Evolutionary conservation across 2,329 filamentous ascomycete species (phyloP).

Genomic region (Botrytis aclada): DNA sequence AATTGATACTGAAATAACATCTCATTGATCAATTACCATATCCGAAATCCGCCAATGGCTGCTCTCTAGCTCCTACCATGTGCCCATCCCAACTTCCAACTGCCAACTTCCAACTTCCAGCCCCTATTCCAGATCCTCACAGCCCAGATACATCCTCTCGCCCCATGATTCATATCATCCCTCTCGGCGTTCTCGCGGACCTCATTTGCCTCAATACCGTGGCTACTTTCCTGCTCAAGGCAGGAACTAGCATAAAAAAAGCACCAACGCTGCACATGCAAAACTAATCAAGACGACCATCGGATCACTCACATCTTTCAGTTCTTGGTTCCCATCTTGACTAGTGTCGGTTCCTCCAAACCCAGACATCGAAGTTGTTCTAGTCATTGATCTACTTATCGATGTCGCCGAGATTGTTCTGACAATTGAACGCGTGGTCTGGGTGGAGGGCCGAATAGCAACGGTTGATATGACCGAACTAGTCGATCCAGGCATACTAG

Average conservation of each 20-base stretch:
- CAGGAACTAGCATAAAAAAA: constrained; percentile 29
- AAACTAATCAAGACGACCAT: constrained; percentile 22
- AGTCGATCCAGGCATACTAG: neutral
- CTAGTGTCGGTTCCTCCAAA: neutral
- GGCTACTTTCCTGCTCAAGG: constrained; percentile 17
- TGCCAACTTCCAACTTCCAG: neutral
- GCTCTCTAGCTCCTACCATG: neutral
- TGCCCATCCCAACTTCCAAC: too few relatives aligned
- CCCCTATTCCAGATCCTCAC: neutral
- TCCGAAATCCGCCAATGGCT: neutral
- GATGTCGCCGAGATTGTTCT: neutral
- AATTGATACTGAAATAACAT: neutral
- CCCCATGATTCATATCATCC: neutral
- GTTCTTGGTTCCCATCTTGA: neutral
- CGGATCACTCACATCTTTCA: constrained; percentile 11
- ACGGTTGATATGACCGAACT: neutral
- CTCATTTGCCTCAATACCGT: neutral
- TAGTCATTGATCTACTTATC: neutral
- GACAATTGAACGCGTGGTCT: neutral
- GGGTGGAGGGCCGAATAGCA: neutral
- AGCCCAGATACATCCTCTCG: rapidly evolving
- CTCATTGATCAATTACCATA: neutral
- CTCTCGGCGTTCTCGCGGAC: neutral
- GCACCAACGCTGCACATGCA: constrained; percentile 18
- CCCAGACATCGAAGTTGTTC: neutral